Conservation (phyloP, 306 rosid species). For the Castanospermum australe region DNA sequence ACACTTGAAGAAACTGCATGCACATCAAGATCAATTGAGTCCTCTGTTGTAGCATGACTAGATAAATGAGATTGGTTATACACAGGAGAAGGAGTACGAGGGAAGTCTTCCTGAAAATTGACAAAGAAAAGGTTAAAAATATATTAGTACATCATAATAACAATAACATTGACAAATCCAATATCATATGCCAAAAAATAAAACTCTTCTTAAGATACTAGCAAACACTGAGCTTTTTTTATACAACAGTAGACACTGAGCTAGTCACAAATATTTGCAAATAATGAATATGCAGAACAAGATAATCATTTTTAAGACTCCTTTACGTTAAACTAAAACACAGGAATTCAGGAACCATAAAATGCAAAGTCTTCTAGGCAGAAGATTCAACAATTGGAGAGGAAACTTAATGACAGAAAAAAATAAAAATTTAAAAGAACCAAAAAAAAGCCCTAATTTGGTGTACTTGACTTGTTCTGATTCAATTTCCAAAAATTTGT, state of each 20-base stretch:
- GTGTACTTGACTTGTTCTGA: neutral
- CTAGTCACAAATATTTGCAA: neutral
- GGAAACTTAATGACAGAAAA: neutral
- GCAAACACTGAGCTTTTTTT: neutral
- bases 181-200: neutral
- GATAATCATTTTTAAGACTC: neutral
- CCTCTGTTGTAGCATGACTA: constrained; percentile 46
- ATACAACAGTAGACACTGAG: neutral
- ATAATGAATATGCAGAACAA: neutral
- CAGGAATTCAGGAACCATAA: neutral
- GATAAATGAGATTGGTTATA: constrained; percentile 51
- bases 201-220: neutral
- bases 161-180: neutral
- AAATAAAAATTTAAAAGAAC: neutral
- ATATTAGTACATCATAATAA: neutral
- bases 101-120: constrained; percentile 59
- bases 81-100: constrained; percentile 68
- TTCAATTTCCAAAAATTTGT: neutral
- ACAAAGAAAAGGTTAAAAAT: constrained; percentile 5
- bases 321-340: neutral
- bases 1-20: constrained; percentile 28
- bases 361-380: neutral
- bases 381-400: neutral
- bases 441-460: neutral
- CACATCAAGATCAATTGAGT: constrained; percentile 41